Evolutionary conservation across 202 grass and related monocot species (phyloP).

Genomic region (Tripidium arundinaceum): DNA sequence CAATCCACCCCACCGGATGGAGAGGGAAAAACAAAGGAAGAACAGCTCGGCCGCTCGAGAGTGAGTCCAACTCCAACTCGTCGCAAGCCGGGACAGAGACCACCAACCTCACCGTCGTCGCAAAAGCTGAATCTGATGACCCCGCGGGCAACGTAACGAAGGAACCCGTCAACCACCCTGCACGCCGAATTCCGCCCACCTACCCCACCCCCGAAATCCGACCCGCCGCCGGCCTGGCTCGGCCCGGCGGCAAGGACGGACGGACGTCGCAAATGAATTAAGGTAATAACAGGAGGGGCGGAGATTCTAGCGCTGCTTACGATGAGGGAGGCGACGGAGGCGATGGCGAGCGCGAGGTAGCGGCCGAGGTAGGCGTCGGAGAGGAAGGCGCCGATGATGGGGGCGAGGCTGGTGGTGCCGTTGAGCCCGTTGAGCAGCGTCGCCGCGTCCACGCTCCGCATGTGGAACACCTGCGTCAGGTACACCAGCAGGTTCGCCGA

Average conservation of each 20-base stretch:
- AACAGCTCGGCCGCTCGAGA: too few relatives aligned
- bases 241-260: background rate
- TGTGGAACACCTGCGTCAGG: constrained; percentile 84
- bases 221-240: too few relatives aligned
- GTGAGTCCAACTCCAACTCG: too few relatives aligned
- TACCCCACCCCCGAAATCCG: background rate
- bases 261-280: background rate
- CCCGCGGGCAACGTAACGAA: background rate
- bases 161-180: background rate
- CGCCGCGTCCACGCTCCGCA: constrained; percentile 63
- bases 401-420: constrained; percentile 76
- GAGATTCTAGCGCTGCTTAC: constrained; percentile 37
- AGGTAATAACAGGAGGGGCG: background rate
- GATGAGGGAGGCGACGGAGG: constrained; percentile 61
- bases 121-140: constrained; percentile 15
- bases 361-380: constrained; percentile 86
- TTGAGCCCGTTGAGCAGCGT: constrained; percentile 65
- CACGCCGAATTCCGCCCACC: background rate
- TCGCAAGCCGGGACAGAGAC: background rate
- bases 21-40: too few relatives aligned
- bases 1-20: too few relatives aligned
- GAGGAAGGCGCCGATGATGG: constrained; percentile 91
- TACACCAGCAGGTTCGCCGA: constrained; percentile 89
- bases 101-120: constrained; percentile 16
- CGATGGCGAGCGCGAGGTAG: constrained; percentile 71